Conservation (phyloP, 73 alveolate genomes). For the Blepharisma stoltei region DNA sequence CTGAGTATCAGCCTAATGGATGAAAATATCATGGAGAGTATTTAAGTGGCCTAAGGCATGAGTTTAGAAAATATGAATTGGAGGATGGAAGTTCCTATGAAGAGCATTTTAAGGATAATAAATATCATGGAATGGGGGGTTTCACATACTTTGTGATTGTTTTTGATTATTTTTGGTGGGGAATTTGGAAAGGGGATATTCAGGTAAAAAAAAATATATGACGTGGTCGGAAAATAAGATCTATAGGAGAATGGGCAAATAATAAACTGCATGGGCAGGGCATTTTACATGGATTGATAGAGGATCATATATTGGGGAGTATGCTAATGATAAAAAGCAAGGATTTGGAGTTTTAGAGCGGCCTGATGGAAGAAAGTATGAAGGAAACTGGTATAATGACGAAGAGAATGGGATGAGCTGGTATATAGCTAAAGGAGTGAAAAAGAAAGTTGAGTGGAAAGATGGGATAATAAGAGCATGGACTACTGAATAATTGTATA, state of each 20-base stretch:
- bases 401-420: conserved; percentile 28
- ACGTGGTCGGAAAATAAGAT: conserved; percentile 21
- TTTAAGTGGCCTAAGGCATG: conserved; percentile 24
- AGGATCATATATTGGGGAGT: conserved; percentile 13
- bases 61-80: conserved; percentile 40
- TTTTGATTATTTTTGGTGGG: too few species aligned
- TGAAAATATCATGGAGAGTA: conserved; percentile 30
- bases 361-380: conserved; percentile 34
- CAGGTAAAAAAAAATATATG: conserved; percentile 23
- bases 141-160: too few species aligned
- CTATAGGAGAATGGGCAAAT: background rate
- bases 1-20: conserved; percentile 30
- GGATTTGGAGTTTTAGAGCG: conserved; percentile 24
- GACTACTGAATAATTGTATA: too few species aligned
- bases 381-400: conserved; percentile 17
- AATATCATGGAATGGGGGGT: conserved; percentile 36
- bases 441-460: too few species aligned
- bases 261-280: background rate
- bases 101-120: conserved; percentile 35
- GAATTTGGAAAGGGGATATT: conserved; percentile 35
- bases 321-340: background rate
- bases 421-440: too few species aligned
- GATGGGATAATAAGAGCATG: too few species aligned
- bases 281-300: conserved; percentile 33
- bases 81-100: conserved; percentile 37